Evolutionary conservation across 1,139 yeast genomes (phyloP).

Genomic region (Candida sanyaensis): DNA sequence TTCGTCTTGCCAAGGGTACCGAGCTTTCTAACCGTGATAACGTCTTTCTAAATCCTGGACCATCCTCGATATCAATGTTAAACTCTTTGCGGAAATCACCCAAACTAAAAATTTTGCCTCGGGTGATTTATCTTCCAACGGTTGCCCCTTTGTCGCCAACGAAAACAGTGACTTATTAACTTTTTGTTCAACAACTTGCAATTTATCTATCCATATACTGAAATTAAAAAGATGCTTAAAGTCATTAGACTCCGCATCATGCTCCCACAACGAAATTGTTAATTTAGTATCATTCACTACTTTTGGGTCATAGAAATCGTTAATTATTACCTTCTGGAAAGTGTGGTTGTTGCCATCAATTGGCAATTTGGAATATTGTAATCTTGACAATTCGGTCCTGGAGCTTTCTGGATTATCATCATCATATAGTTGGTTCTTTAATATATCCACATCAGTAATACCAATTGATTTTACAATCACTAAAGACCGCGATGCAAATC

Average conservation of each 20-base stretch:
- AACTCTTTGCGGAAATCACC: slow-evolving; percentile 32
- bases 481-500: slow-evolving; percentile 18
- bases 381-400: slow-evolving; percentile 24
- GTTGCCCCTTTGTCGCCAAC: slow-evolving; percentile 9
- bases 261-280: slow-evolving; percentile 33
- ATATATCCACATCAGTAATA: slow-evolving; percentile 6
- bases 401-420: slow-evolving; percentile 5
- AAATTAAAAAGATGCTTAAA: slow-evolving; percentile 28
- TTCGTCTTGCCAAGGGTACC: slow-evolving; percentile 49
- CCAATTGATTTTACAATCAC: slow-evolving; percentile 27
- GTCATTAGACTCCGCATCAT: slow-evolving; percentile 17
- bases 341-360: slow-evolving; percentile 20
- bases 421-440: slow-evolving; percentile 10
- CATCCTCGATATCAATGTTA: slow-evolving; percentile 57
- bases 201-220: slow-evolving; percentile 30
- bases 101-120: slow-evolving; percentile 13
- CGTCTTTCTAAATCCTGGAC: slow-evolving; percentile 70
- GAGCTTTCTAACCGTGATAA: slow-evolving; percentile 55
- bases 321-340: slow-evolving; percentile 30
- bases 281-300: slow-evolving; percentile 22
- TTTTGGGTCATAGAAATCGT: slow-evolving; percentile 27
- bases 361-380: slow-evolving; percentile 29
- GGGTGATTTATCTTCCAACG: slow-evolving; percentile 7
- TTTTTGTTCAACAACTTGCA: neutral
- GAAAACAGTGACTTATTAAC: slow-evolving; percentile 4